A percentile compares a stretch with the other conserved stretches of the same genome.
Evolutionary conservation across 345 rosid genomes (phyloP).

Genomic region (Nasturtium officinale): DNA sequence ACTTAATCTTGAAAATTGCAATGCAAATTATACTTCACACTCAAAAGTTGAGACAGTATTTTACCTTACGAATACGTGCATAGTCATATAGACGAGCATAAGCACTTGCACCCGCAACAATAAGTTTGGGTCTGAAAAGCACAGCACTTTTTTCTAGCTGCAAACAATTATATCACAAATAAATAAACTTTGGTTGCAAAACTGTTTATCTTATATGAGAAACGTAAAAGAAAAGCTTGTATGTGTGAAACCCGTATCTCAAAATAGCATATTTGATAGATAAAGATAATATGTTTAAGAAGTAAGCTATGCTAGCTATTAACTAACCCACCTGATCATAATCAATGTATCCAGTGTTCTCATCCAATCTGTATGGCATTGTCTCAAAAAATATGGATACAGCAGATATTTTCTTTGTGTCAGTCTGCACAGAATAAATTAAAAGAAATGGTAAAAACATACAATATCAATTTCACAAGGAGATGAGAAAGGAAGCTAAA

Average conservation of each 20-base stretch:
- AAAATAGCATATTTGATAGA: background rate
- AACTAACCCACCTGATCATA: constrained; percentile 73
- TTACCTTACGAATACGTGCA: constrained; percentile 89
- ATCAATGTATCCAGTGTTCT: constrained; percentile 88
- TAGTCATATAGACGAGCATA: constrained; percentile 94
- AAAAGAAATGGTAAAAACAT: background rate
- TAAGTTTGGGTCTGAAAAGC: constrained; percentile 92
- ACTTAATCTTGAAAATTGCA: background rate
- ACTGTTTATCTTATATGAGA: background rate
- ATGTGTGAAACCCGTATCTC: background rate
- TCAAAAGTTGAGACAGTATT: constrained; percentile 19
- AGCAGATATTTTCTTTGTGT: constrained; percentile 93
- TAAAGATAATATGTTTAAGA: background rate
- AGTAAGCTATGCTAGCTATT: constrained; percentile 10
- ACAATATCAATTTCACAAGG: background rate
- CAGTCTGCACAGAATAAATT: constrained; percentile 62
- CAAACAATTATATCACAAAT: constrained; percentile 36
- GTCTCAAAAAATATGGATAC: constrained; percentile 95
- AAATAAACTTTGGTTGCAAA: background rate
- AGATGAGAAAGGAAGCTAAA: background rate
- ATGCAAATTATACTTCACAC: constrained; percentile 7
- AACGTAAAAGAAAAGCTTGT: background rate
- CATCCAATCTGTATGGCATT: constrained; percentile 94
- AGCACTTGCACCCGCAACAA: constrained; percentile 98
- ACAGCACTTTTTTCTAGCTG: constrained; percentile 85